Base-by-base conservation (phyloP, 2,329 filamentous ascomycete genomes). In the Neospermospora avenae region DNA sequence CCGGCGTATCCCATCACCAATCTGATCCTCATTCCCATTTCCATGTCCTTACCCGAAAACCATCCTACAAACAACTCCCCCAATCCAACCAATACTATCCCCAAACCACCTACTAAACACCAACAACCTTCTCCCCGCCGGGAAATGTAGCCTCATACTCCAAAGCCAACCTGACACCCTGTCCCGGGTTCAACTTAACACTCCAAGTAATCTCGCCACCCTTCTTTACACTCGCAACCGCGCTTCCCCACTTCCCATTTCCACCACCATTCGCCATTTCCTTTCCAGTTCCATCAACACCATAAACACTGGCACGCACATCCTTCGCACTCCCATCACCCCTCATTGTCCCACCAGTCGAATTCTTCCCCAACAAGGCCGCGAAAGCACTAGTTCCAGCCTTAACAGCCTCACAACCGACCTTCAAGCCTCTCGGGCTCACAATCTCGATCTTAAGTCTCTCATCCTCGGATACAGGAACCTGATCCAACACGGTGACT, bases 71-170 rank as follows among this genome's bases (percentile, higher is more conserved):
- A n/a, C n/a, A n/a, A n/a, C n/a, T n/a, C n/a, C n/a, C n/a, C n/a
- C n/a, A n/a, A n/a, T n/a, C 25, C 24, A 46, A 31, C 24, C 44
- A 22, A 46, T 46, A 28, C 28, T 31, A 25, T 14, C 13, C 20
- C 34, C 24, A 44, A 24, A 25, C 14, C 4, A 51, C 48, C n/a
- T n/a, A n/a, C 11, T 25, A 34, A 44, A 64, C 64, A 59, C 61
- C 62, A 55, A 73, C 59, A 52, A 78, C 75, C 6, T 65, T 70
- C 62, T 84, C 81, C 8, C 79, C 80, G 16, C 72, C 72, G 1
- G 86, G 86, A 65, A 83, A 76, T 22, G 77, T 78, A 18, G 86
- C 80, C 61, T 83, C 80, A 72, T 89, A 89, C 74, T 86, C 84
- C 61, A 90, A 69, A 24, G 74, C 74, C 62, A 89, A 71, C 72